Percentiles rank a stretch among this genome's conserved stretches.
phyloP scores from a whole-genome alignment of 208 protist genomes.

The Pavlovales sp. region DNA sequence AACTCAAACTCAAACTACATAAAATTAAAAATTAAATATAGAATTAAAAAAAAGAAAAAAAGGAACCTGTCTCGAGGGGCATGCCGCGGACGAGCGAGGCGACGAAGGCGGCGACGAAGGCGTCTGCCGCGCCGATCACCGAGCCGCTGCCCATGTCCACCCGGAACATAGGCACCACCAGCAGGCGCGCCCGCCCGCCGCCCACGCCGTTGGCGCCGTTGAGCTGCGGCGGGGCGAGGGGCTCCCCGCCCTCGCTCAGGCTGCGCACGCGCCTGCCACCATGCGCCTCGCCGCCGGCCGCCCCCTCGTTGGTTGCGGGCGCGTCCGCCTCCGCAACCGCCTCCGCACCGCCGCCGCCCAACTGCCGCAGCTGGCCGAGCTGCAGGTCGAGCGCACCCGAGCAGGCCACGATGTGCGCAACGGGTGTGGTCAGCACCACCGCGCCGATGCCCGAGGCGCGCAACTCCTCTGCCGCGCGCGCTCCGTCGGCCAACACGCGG shows the following conservation, averaged over 20 bases:
- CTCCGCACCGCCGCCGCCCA: too few relatives aligned
- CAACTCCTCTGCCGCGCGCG: constrained; percentile 11
- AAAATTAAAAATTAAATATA: too few relatives aligned
- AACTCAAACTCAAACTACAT: too few relatives aligned
- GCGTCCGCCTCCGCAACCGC: too few relatives aligned
- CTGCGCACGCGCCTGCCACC: background rate
- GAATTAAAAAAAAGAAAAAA: too few relatives aligned
- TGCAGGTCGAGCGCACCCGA: background rate
- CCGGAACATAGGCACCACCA: background rate
- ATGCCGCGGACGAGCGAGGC: background rate
- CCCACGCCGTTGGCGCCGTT: too few relatives aligned
- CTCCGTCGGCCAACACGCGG: background rate
- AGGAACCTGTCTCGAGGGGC: background rate
- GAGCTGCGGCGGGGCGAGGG: background rate
- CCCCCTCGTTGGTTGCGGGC: too few relatives aligned
- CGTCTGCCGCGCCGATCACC: constrained; percentile 27
- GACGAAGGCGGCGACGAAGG: constrained; percentile 23
- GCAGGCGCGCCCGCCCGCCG: background rate
- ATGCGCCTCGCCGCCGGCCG: too few relatives aligned
- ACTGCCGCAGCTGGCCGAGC: too few relatives aligned
- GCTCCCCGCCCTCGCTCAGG: background rate
- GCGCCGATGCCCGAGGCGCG: background rate
- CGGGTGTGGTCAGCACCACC: background rate
- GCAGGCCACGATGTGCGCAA: background rate
- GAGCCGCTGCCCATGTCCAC: background rate